Evolutionary conservation across 768 basidiomycete genomes (phyloP), one percentile per base, ranked within the genome.

Genomic region (Tephrocybe sp.): DNA sequence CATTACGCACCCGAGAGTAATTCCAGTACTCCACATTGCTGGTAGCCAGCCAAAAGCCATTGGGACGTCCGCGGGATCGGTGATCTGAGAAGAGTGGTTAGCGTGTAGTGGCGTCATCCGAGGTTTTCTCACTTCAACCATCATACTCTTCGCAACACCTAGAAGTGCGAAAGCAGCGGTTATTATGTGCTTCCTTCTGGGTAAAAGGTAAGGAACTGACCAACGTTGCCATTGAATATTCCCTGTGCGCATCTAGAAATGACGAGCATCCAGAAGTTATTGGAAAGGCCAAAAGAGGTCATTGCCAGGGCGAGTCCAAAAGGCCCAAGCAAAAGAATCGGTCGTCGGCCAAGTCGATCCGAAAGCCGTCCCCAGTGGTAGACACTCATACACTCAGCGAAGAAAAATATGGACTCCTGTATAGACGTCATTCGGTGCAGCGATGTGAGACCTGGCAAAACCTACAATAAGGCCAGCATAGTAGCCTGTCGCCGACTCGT

Each of bases 401-500:
- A 19, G 38, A 70, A 73, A 51, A 73, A 73, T 1, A 61, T 45
- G 9, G 71, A 73, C 58, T 72, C 69, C 71, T 74, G 30, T 13
- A 24, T 15, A 22, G 19, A 34, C 4, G 22, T 45, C 12, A 30
- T 29, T 36, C 15, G 48, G 6, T 2, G 3, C 16, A 6, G 21
- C 3, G 11, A 19, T 10, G 15, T 8, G n/a, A 38, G 12, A 9
- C 13, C 24, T 7, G 9, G 15, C 18, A 27, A 16, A 2, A 59
- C 68, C 55, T 46, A 72, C 76, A 33, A 78, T 70, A 16, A 77
- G 50, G 2, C 74, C 76, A 49, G 74, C 76, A 56, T 73, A 77
- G 55, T 77, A 77, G 2, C 74, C 76, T 1, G 69, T 73, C 45
- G 54, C 49, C 16, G 47, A 59, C 62, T 76, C 74, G 33, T 76